Evolutionary conservation across 2,329 filamentous ascomycete species (phyloP).

Genomic region (Arthrobotrys megalospora): DNA sequence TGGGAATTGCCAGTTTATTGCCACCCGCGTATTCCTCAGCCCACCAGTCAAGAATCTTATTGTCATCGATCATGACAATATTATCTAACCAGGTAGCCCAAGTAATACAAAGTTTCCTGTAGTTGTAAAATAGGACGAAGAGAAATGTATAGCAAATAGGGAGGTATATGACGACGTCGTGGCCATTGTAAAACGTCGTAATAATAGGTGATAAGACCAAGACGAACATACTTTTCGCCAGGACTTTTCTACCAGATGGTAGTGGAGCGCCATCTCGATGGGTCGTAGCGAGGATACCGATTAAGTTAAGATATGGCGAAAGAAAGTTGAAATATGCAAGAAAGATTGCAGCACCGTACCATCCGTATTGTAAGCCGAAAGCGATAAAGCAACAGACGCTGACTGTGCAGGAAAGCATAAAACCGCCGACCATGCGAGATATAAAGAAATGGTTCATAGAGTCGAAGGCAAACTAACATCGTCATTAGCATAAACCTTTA

Average conservation of each 20-base stretch:
- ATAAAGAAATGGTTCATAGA: slow-evolving; percentile 69
- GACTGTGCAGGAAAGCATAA: slow-evolving; percentile 68
- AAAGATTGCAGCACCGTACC: slow-evolving; percentile 72
- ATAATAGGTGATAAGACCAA: slow-evolving; percentile 74
- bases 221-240: slow-evolving; percentile 73
- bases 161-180: slow-evolving; percentile 74
- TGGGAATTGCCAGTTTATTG: slow-evolving; percentile 41
- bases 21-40: slow-evolving; percentile 49
- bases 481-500: slow-evolving; percentile 65
- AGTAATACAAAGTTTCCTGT: slow-evolving; percentile 72
- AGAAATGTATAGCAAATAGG: slow-evolving; percentile 73
- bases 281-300: slow-evolving; percentile 73
- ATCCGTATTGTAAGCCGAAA: slow-evolving; percentile 70
- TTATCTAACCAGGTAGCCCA: slow-evolving; percentile 75
- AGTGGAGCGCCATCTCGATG: slow-evolving; percentile 73
- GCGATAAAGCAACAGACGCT: slow-evolving; percentile 70
- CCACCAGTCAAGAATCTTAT: slow-evolving; percentile 71
- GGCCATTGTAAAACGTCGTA: slow-evolving; percentile 71
- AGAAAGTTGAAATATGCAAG: slow-evolving; percentile 74
- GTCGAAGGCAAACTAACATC: slow-evolving; percentile 66
- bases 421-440: slow-evolving; percentile 70
- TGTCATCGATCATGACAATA: slow-evolving; percentile 71
- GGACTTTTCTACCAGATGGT: slow-evolving; percentile 73
- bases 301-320: slow-evolving; percentile 74
- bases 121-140: slow-evolving; percentile 70